These are phyloP conservation scores for Apiospora malaysiana DNA, from an alignment of 2,329 filamentous ascomycete genomes.

Conservation along the genomic window DNA sequence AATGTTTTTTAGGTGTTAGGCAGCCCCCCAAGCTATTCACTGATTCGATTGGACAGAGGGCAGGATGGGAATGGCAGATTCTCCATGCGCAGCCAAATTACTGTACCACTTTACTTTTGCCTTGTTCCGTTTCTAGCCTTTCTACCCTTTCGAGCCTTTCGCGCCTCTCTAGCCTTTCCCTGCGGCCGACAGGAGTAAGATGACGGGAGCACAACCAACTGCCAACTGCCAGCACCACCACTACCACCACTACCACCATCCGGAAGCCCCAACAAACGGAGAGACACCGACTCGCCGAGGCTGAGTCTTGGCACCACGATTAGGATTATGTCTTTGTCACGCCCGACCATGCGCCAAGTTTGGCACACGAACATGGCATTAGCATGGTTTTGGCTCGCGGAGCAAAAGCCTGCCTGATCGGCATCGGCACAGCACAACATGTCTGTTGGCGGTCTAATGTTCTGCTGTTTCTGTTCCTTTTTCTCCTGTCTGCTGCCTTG, in stretches of 20 bases:
- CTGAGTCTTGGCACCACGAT: background rate
- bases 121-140: too few relatives aligned
- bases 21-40: background rate
- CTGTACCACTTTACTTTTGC: background rate
- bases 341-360: background rate
- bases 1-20: background rate
- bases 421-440: too few relatives aligned
- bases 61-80: background rate
- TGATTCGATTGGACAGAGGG: background rate
- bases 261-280: background rate
- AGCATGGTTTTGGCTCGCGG: background rate
- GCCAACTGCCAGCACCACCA: background rate
- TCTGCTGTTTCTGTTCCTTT: background rate
- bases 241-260: too few relatives aligned
- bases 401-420: background rate
- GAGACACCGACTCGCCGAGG: background rate
- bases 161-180: background rate
- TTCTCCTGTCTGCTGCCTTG: background rate
- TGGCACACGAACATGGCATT: constrained; percentile 16
- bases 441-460: background rate
- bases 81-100: constrained; percentile 4
- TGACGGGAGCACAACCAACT: background rate
- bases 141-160: background rate
- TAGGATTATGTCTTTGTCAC: background rate
- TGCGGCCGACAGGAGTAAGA: too few relatives aligned